These are phyloP conservation scores for Didymella glomerata DNA, from an alignment of 2,329 filamentous ascomycete genomes.

Conservation along the genomic window DNA sequence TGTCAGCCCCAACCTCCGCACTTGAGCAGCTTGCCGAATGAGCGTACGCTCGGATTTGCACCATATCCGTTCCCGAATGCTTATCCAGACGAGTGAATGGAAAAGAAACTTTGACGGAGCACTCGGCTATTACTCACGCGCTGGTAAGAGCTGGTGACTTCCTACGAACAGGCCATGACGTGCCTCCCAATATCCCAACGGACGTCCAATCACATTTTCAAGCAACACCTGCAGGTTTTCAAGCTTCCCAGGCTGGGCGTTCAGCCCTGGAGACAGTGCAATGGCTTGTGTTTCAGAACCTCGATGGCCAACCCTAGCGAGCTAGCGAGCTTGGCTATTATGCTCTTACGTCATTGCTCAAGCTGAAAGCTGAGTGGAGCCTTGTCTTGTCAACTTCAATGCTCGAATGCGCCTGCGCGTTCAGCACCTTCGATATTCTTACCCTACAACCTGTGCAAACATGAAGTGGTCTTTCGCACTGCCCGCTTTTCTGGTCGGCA, in stretches of 20 bases:
- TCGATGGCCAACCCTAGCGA: constrained; percentile 13
- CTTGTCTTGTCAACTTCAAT: background rate
- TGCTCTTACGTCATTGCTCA: constrained; percentile 19
- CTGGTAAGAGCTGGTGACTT: background rate
- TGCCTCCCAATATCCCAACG: background rate
- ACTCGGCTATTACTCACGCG: background rate
- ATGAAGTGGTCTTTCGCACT: constrained; percentile 34
- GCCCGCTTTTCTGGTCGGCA: constrained; percentile 24
- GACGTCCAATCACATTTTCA: background rate
- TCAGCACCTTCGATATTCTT: constrained; percentile 9
- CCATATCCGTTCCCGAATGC: constrained; percentile 7
- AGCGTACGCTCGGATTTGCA: constrained; percentile 5
- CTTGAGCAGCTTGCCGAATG: constrained; percentile 1
- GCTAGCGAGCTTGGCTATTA: too few relatives aligned
- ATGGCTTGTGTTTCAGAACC: constrained; percentile 17
- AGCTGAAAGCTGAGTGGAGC: background rate
- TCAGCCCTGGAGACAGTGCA: background rate
- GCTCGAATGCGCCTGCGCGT: constrained; percentile 13
- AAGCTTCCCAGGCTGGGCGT: constrained; percentile 10
- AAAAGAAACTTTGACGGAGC: background rate
- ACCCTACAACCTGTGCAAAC: constrained; percentile 1
- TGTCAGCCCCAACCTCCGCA: constrained; percentile 6
- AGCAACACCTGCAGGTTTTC: background rate
- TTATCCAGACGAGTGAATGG: background rate
- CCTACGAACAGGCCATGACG: too few relatives aligned